Evolutionary conservation across 352 stramenopile species (phyloP).

Genomic region (Pythium periplocum): DNA sequence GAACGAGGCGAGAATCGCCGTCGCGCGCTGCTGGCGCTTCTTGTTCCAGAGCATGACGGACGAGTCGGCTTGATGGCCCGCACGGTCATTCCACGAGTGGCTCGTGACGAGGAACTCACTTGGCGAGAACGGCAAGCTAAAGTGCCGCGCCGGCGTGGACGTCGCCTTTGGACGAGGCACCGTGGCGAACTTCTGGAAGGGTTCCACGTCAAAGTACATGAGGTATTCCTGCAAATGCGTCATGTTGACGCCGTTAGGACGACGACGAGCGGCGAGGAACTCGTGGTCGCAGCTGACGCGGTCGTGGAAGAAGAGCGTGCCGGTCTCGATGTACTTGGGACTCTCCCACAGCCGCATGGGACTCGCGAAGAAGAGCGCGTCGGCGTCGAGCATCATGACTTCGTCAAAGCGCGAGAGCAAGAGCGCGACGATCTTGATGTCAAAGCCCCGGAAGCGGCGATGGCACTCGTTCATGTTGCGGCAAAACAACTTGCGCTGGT

Average conservation of each 20-base stretch:
- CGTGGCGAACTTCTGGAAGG: conserved; percentile 28
- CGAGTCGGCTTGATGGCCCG: conserved; percentile 70
- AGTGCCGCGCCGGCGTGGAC: conserved; percentile 15
- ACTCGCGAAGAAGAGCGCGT: conserved; percentile 58
- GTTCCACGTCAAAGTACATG: conserved; percentile 42
- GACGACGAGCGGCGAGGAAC: conserved; percentile 24
- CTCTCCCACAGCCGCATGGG: conserved; percentile 53
- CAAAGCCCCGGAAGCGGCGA: conserved; percentile 45
- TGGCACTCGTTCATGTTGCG: conserved; percentile 32
- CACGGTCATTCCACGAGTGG: conserved; percentile 57
- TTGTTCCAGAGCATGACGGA: conserved; percentile 75
- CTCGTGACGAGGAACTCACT: conserved; percentile 51
- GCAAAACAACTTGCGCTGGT: conserved; percentile 47
- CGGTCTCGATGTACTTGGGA: conserved; percentile 42
- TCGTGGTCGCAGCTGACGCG: conserved; percentile 38
- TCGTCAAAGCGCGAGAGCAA: conserved; percentile 64
- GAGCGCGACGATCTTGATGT: conserved; percentile 60
- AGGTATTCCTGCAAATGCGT: conserved; percentile 48
- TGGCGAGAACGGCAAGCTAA: conserved; percentile 7
- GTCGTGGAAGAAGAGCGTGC: conserved; percentile 70
- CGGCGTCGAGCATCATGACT: conserved; percentile 73
- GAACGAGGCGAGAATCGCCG: conserved; percentile 55
- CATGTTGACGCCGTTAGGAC: conserved; percentile 22
- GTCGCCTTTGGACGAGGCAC: conserved; percentile 17
- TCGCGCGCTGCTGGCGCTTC: conserved; percentile 49